Evolutionary conservation across 768 basidiomycete species (phyloP), one percentile per base, ranked within the genome.

Genomic region (Boletus reticulatus): DNA sequence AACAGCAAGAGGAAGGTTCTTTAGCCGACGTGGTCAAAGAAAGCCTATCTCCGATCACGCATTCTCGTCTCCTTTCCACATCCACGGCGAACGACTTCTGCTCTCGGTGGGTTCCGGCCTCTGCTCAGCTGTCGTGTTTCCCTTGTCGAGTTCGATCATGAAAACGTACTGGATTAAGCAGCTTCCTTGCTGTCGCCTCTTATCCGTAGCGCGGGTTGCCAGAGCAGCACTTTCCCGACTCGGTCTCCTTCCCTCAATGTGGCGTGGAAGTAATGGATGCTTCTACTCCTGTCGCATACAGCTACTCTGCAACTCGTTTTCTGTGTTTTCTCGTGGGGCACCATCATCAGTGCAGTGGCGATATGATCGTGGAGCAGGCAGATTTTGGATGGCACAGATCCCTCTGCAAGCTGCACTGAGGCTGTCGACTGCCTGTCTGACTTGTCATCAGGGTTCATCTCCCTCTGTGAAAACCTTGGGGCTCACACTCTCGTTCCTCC

Each of bases 61-160:
- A 56, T 22, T 65, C 65, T 48, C 60, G 57, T 39, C 58, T 69
- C 48, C 47, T 56, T 67, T 27, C 84, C 34, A 87, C 70, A 83
- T 16, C 81, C 31, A 76, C 82, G 9, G 63, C 85, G 34, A 85
- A 84, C 9, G 82, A 45, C 85, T 0, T 64, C 83, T 38, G 19
- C 38, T 14, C 73, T 87, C 60, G 85, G 84, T 56, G 76, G 27
- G 27, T 29, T 29, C 27, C 27, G 27, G 27, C 27, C 27, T 29
- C 27, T 44, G 39, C 31, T 50, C 24, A 29, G 39, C 31, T 10
- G 42, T 55, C 39, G 54, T 47, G 39, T 59, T 43, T 53, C 41
- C 43, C 29, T 46, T 19, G 32, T 48, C 41, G 50, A 51, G 50
- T 58, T 50, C 53, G 5, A 53, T 48, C 56, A 37, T 51, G 53